phyloP scores from a whole-genome alignment of 345 rosid species.

The Sisymbrium altissimum region DNA sequence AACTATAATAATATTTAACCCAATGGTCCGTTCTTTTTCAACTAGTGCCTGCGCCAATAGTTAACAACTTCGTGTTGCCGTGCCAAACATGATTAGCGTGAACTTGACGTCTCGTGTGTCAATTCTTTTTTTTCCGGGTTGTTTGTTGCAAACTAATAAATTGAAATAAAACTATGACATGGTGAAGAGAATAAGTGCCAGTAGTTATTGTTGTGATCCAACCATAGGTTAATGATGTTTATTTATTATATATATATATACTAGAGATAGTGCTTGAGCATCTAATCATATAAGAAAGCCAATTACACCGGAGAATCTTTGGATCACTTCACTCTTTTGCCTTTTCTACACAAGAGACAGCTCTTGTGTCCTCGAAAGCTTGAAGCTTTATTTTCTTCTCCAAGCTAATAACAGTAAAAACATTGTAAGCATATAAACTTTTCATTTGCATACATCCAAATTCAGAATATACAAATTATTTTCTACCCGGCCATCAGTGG shows the following conservation, averaged over 20 bases:
- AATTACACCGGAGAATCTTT: conserved; percentile 24
- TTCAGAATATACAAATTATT: background rate
- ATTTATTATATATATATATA: background rate
- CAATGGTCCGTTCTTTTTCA: background rate
- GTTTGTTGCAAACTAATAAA: background rate
- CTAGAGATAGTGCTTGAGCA: conserved; percentile 37
- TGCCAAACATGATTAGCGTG: conserved; percentile 34
- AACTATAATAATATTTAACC: background rate
- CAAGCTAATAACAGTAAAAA: background rate
- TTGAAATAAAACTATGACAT: conserved; percentile 2
- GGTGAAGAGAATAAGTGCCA: conserved; percentile 26
- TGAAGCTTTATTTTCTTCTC: background rate
- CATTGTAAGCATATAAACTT: background rate
- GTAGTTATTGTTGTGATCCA: conserved; percentile 13
- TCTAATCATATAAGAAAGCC: conserved; percentile 33
- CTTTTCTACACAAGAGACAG: conserved; percentile 15
- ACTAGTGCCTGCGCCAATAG: conserved; percentile 17
- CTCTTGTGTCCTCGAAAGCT: conserved; percentile 19
- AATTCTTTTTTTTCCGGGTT: background rate
- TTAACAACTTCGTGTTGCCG: conserved; percentile 19
- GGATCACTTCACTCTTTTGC: conserved; percentile 27
- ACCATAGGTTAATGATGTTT: conserved; percentile 18
- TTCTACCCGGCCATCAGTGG: background rate
- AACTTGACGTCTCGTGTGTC: conserved; percentile 31
- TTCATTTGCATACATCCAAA: conserved; percentile 5